Base-by-base conservation (phyloP, 2,329 filamentous ascomycete genomes). In the Thermothelomyces thermophilus region DNA sequence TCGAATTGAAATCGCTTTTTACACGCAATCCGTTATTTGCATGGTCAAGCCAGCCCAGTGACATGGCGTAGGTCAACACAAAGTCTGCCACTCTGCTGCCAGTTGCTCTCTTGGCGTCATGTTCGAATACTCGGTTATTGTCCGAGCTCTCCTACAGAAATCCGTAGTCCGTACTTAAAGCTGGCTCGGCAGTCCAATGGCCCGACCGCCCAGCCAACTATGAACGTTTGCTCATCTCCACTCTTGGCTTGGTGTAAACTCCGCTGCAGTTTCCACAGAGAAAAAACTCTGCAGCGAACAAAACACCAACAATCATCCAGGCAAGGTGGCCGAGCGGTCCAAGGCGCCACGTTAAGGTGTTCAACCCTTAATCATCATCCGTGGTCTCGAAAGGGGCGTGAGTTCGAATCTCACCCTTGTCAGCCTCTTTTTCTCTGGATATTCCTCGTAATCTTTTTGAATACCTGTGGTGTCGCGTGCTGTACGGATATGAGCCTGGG, bases 311-410 rank as follows among this genome's bases (percentile, higher is more conserved):
- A 44, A 50, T 13, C 42, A 46, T 40, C 42, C n/a, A 31, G 52
- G 52, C 47, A 54, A 54, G 48, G 24, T 54, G 48, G 52, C 52
- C 52, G 48, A 54, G 52, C 48, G 52, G 52, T 54, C 52, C 34
- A 54, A 54, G 52, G 52, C 52, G 52, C 52, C 46, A 54, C 52
- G 52, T 54, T 54, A 54, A 48, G 47, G 52, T 48, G 20, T 46
- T 47, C 9, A 39, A 51, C 31, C 48, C 52, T 54, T 54, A 54
- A 54, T 51, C 33, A 33, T 14, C 28, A 33, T 53, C 52, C 52
- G 52, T 54, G 46, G 52, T 54, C 52, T 19, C 42, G 42, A 16
- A 51, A 54, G 20, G 52, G 52, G 52, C 52, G 52, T 51, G 52
- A 37, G 52, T 51, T 54, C 47, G 52, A 54, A 54, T 54, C 52